Evolutionary conservation across 352 stramenopile genomes (phyloP), one percentile per base, ranked within the genome.

Genomic region (Pythium phragmitis): DNA sequence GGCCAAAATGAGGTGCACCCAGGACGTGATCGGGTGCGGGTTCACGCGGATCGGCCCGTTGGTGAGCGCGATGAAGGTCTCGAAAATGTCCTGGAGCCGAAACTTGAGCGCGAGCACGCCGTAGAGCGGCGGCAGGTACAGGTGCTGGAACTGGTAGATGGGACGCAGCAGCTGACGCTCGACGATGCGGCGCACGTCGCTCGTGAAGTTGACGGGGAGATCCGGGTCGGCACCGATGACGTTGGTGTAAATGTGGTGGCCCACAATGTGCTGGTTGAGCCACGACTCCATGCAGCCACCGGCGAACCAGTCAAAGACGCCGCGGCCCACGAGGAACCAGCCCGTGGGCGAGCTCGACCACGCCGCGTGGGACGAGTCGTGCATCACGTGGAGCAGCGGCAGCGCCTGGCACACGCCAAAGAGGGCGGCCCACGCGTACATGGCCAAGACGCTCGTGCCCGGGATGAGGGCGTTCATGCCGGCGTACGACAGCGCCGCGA

Each of bases 171-270:
- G 72, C 62, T 98, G 85, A 26, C 94, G 91, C 65, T 93, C 85
- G 19, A 97, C 76, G 48, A 96, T 88, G 64, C 90, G 87, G 36
- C 78, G 79, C 69, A 98, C 86, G 55, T 96, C 83, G 67, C 83
- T 87, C 62, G 91, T 71, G 51, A 93, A 89, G 75, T 92, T 80
- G 52, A 92, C 87, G 4, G 96, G 94, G 16, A 98, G 77, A 68
- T 98, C 95, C 7, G 95, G 95, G 75, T 98, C 95, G 4, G 89
- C 87, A 26, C 92, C 88, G 12, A 92, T 76, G 13, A 98, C 87
- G 75, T 98, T 98, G 42, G 95, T 98, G 81, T 97, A 98, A 61
- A 94, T 94, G 79, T 98, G 95, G 76, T 98, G 95, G 51, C 91
- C 95, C 62, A 98, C 92, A 7, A 97, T 93, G 80, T 98, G 95